Base-by-base conservation (phyloP, 2,329 filamentous ascomycete genomes). In the Acarospora socialis region DNA sequence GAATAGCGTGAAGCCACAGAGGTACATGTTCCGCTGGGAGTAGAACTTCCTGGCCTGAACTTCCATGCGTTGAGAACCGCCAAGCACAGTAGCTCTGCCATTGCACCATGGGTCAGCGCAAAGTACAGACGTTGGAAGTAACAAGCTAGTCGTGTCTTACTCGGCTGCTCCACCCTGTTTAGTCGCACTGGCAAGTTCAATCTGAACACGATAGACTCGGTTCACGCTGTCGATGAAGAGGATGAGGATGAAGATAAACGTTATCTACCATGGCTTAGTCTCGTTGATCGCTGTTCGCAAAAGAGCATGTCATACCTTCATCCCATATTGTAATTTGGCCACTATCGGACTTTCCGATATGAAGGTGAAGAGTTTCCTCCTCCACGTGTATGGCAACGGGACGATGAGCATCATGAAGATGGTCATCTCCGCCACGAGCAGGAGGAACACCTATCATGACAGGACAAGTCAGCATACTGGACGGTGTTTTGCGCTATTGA, bases 21-120 rank as follows among this genome's bases (percentile, higher is more conserved):
- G 84, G 65, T 98, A 98, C 90, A 98, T 98, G 75, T 98, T 98
- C 60, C 90, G 86, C 67, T 98, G 87, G 40, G 86, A 93, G 72
- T 98, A 98, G 70, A 98, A 98, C 65, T 98, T 98, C 70, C 90
- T 84, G 44, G 90, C 87, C 61, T 98, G 90, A 32, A 95, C 87
- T 63, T 98, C 90, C 72, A 92, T 84, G 43, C 90, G 87, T 56
- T 95, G 90, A 53, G 82, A 78, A 42, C 90, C 41, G 32, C 35
- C 87, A 49, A 94, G 74, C 38, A 86, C 75, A 31, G 76, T 72
- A 35, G 68, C 65, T 52, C 79, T 73, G 46, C 42, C 32, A 33
- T 59, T n/a, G n/a, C n/a, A n/a, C n/a, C n/a, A n/a, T n/a, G n/a
- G n/a, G n/a, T n/a, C n/a, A n/a, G n/a, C n/a, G n/a, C n/a, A n/a